Conservation (phyloP, 257 asterid genomes). For the Nemophila menziesii region DNA sequence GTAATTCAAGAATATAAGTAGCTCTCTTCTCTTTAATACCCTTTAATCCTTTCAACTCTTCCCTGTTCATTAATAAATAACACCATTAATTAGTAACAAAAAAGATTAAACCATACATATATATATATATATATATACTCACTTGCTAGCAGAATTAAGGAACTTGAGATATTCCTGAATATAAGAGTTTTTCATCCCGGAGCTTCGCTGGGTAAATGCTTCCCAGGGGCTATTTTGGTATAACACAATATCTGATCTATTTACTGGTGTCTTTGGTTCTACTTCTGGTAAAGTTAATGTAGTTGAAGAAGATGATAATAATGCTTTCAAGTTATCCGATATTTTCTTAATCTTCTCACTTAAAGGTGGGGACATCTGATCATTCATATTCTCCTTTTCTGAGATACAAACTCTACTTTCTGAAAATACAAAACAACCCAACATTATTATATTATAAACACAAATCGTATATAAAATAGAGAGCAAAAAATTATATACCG, state of each 20-base stretch:
- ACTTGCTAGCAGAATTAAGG: slow-evolving; percentile 75
- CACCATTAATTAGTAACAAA: background rate
- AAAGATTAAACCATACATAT: too few species aligned
- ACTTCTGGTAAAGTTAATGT: slow-evolving; percentile 24
- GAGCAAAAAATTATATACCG: too few species aligned
- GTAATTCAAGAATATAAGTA: slow-evolving; percentile 51
- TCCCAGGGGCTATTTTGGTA: slow-evolving; percentile 33
- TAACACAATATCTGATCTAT: slow-evolving; percentile 14
- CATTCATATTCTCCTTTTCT: slow-evolving; percentile 18
- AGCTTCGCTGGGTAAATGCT: slow-evolving; percentile 36
- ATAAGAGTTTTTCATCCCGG: slow-evolving; percentile 53
- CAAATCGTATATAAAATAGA: too few species aligned
- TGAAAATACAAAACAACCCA: background rate
- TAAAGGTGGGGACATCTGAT: slow-evolving; percentile 42
- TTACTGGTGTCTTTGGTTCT: slow-evolving; percentile 70
- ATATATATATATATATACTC: slow-evolving; percentile 17
- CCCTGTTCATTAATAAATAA: slow-evolving; percentile 33
- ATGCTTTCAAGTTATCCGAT: slow-evolving; percentile 33
- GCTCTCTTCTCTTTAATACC: slow-evolving; percentile 93
- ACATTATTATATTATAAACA: too few species aligned
- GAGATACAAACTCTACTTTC: slow-evolving; percentile 16
- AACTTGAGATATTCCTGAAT: slow-evolving; percentile 52
- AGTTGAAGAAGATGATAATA: slow-evolving; percentile 47
- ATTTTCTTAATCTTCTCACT: slow-evolving; percentile 51
- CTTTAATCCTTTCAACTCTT: slow-evolving; percentile 63